A percentile compares a stretch with the other conserved stretches of the same genome.
Conservation (phyloP, 2,329 filamentous ascomycete genomes). For the Ilyonectria robusta region DNA sequence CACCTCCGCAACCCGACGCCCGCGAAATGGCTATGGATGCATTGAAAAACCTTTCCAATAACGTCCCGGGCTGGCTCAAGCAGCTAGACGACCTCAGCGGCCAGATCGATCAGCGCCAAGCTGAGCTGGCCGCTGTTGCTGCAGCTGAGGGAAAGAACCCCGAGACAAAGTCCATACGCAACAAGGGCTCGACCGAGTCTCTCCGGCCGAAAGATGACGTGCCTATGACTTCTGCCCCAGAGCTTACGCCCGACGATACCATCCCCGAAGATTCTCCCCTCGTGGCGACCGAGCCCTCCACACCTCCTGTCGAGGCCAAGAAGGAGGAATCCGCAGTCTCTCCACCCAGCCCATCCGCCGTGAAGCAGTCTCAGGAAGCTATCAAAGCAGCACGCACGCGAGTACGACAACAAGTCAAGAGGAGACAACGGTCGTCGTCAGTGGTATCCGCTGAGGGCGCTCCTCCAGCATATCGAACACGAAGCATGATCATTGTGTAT, state of each 20-base stretch:
- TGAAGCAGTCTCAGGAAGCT: constrained; percentile 60
- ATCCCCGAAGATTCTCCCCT: constrained; percentile 39
- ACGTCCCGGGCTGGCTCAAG: constrained; percentile 72
- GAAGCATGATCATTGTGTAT: constrained; percentile 87
- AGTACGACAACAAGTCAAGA: constrained; percentile 64
- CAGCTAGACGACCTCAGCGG: constrained; percentile 72
- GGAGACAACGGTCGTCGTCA: constrained; percentile 66
- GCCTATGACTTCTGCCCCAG: constrained; percentile 39
- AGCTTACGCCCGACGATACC: constrained; percentile 30
- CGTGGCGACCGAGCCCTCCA: constrained; percentile 27
- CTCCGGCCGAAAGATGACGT: constrained; percentile 65
- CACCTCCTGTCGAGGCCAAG: constrained; percentile 48
- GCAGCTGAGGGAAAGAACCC: constrained; percentile 45
- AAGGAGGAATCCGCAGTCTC: constrained; percentile 31
- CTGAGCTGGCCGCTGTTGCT: constrained; percentile 68
- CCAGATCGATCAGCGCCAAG: constrained; percentile 74
- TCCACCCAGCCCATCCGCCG: constrained; percentile 40
- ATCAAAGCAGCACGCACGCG: constrained; percentile 57
- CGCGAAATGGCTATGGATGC: constrained; percentile 67
- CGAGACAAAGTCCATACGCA: constrained; percentile 61
- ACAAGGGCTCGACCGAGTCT: constrained; percentile 68
- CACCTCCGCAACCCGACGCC: constrained; percentile 47
- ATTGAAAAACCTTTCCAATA: constrained; percentile 66
- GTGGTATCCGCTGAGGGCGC: constrained; percentile 65
- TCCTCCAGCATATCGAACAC: constrained; percentile 74